phyloP scores from a whole-genome alignment of 768 basidiomycete species.

The Calvatia gigantea region DNA sequence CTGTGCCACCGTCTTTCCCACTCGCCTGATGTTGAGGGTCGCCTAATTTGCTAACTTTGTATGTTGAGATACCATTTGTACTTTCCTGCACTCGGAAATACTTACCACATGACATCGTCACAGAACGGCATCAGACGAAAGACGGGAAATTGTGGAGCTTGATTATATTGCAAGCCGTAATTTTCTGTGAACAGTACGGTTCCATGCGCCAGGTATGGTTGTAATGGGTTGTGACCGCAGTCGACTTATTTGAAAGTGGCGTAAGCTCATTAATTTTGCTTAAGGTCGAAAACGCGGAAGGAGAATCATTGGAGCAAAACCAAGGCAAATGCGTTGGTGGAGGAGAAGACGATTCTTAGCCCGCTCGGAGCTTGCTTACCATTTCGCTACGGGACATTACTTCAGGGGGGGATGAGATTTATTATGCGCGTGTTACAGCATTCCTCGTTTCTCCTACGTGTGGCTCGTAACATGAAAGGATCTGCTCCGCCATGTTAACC shows the following conservation, averaged over 20 bases:
- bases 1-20: conserved; percentile 22
- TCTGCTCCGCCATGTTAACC: conserved; percentile 68
- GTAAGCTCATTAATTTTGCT: not conserved
- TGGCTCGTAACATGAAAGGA: conserved; percentile 31
- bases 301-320: conserved; percentile 24
- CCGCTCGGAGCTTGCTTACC: conserved; percentile 61
- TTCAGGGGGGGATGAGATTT: conserved; percentile 53
- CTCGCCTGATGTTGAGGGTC: not conserved
- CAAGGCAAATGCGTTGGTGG: conserved; percentile 49
- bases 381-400: conserved; percentile 71
- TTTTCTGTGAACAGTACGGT: conserved; percentile 62
- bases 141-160: conserved; percentile 65
- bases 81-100: conserved; percentile 72
- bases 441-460: not conserved
- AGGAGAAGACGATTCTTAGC: conserved; percentile 69
- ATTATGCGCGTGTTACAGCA: conserved; percentile 33
- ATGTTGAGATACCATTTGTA: conserved; percentile 36
- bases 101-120: conserved; percentile 67
- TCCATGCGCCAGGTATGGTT: conserved; percentile 60
- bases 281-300: conserved; percentile 21
- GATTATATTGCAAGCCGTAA: conserved; percentile 57
- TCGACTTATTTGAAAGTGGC: not conserved
- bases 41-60: not conserved
- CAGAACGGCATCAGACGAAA: conserved; percentile 79
- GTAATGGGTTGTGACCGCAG: too few species aligned